Evolutionary conservation across 345 rosid genomes (phyloP), one percentile per base, ranked within the genome.

Genomic region (Gossypium australe): DNA sequence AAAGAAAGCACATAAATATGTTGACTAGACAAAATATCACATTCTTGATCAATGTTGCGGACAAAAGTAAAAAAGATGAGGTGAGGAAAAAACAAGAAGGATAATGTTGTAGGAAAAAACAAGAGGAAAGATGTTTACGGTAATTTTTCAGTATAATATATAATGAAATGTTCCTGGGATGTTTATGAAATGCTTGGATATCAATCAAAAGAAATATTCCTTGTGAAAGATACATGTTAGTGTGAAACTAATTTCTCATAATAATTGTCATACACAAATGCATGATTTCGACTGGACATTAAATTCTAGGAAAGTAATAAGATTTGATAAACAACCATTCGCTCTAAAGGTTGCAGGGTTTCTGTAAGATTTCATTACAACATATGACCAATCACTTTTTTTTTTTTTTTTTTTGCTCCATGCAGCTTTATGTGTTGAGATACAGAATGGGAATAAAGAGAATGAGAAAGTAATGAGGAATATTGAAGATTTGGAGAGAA

Each of bases 391-490:
- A 17, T 20, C 17, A 27, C 24, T 11, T 56, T 4, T 5, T 4
- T 45, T 72, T 62, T 24, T 67, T 72, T n/a, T n/a, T 45, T 72
- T 67, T 24, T 67, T 72, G 55, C 74, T 60, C 29, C 66, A 58
- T 79, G 80, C 82, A 86, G 87, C 82, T 73, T 65, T 86, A 69
- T 44, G 56, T 59, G 82, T 13, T 62, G 86, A 81, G 81, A 76
- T 81, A 76, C 79, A 76, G 68, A 78, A 29, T 65, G 69, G 51
- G 78, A 80, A 74, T 55, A 60, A 43, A 60, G 80, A 82, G 82
- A 86, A 84, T 57, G 81, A 86, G 75, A 75, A 76, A 58, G 11
- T 82, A 70, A 71, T 82, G 22, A 67, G 73, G 78, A 83, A 80
- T 22, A 84, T 86, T 79, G 73, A 74, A 55, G 76, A 66, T 57